Evolutionary conservation across 1,284 basidiomycete species (phyloP).

Genomic region (Stereum hirsutum): DNA sequence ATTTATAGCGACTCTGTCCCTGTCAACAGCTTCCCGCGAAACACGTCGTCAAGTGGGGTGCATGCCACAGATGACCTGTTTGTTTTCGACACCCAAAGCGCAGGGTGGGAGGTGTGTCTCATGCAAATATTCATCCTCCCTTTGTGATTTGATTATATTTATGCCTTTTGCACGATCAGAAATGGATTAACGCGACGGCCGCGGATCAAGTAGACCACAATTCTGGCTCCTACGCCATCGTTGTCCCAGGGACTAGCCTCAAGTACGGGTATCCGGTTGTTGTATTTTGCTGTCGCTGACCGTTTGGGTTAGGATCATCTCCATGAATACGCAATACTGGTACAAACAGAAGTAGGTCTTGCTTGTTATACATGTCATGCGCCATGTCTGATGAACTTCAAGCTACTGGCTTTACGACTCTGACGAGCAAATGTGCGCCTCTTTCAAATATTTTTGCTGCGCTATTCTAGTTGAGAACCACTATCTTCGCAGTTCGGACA

Average conservation of each 20-base stretch:
- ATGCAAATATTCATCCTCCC: too few species aligned
- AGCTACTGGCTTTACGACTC: slow-evolving; percentile 8
- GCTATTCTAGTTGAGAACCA: background rate
- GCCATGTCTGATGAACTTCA: background rate
- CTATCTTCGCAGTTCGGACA: slow-evolving; percentile 3
- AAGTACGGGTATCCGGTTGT: too few species aligned
- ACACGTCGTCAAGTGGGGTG: background rate
- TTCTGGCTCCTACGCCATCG: slow-evolving; percentile 3
- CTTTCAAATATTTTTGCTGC: background rate
- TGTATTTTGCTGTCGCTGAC: too few species aligned
- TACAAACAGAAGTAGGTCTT: slow-evolving; percentile 5
- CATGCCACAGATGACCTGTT: background rate
- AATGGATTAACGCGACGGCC: background rate
- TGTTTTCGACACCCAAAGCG: slow-evolving; percentile 3
- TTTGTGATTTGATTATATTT: background rate
- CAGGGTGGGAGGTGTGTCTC: slow-evolving; percentile 3
- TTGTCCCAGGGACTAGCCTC: slow-evolving; percentile 4
- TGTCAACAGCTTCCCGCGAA: slow-evolving; percentile 5
- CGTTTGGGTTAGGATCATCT: background rate
- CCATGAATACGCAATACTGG: slow-evolving; percentile 7
- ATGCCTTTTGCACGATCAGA: background rate
- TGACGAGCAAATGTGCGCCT: background rate
- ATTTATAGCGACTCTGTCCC: slow-evolving; percentile 2
- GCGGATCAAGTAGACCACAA: slow-evolving; percentile 1
- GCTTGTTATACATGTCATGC: background rate